Evolutionary conservation across 371 early-diverging fungal species (phyloP), one percentile per base, ranked within the genome.

Genomic region (Lichtheimia ramosa): DNA sequence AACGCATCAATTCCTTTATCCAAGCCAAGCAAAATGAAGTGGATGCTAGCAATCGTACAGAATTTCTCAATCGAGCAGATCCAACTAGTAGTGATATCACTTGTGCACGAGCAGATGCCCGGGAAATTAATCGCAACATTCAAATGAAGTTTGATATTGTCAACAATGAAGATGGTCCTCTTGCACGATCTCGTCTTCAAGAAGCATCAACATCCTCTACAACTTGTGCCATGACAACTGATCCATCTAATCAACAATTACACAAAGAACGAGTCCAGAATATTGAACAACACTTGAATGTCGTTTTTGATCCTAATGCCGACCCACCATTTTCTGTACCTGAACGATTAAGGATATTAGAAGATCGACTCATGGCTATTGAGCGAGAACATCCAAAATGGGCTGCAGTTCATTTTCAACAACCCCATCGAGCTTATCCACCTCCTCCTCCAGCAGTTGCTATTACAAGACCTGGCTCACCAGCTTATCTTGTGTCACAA

Each of bases 101-200:
- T 1, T 86, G 89, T 63, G 87, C 90, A n/a, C 79, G 93, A 52
- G 79, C 83, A 2, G 88, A 89, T 59, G 88, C 91, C 0, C 70
- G 82, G 39, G 88, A 87, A 62, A 81, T 92, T 40, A 90, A 92
- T 63, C 74, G 93, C 8, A 88, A 83, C 15, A 85, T 90, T 28
- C 93, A 92, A 70, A 92, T 92, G 93, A 89, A 87, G 57, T 80
- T 87, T 63, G 89, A 90, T 54, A 79, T 89, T 25, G 89, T 87
- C 20, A 84, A 89, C 58, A 91, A 92, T 57, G 85, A 86, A 52
- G 89, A 89, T 34, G 85, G 87, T n/a, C 88, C 91, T 40, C 67
- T 90, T 25, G 86, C 87, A 18, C 75, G 89, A 16, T 88, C 89
- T 0, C 28, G 65, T 8, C 25, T 67, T 23, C 34, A 34, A 34